Evolutionary conservation across 176 grass and related monocot genomes (phyloP).

Genomic region (Rhynchospora tenuis): DNA sequence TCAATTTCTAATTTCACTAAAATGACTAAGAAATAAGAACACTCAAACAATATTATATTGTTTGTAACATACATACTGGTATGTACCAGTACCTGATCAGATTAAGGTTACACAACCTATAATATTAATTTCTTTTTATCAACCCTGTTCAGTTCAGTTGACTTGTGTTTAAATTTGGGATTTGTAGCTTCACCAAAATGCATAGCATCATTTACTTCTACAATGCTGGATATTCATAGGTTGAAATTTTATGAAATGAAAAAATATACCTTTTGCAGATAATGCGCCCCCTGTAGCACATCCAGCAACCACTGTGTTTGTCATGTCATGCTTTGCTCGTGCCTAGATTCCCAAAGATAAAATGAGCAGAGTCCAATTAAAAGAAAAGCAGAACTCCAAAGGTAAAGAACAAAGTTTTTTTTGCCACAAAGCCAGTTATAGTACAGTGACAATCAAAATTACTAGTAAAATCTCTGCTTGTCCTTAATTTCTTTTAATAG

Average conservation of each 20-base stretch:
- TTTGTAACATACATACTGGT: neutral
- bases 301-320: slow-evolving; percentile 78
- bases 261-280: slow-evolving; percentile 66
- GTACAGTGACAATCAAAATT: neutral
- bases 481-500: neutral
- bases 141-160: neutral
- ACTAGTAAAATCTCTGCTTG: neutral
- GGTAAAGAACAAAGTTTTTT: neutral
- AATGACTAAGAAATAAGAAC: too few species aligned
- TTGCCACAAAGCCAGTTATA: neutral
- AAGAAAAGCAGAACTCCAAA: neutral
- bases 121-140: neutral
- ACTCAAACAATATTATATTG: neutral
- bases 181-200: slow-evolving; percentile 10
- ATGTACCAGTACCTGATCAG: neutral
- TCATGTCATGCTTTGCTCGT: slow-evolving; percentile 86
- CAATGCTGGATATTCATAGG: neutral
- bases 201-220: neutral
- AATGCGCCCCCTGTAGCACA: slow-evolving; percentile 84
- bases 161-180: neutral
- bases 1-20: neutral
- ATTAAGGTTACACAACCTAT: slow-evolving; percentile 2
- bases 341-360: slow-evolving; percentile 36
- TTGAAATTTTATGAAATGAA: neutral
- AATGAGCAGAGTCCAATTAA: too few species aligned